Base-by-base conservation (phyloP, 2,329 filamentous ascomycete species). In the Hypoxylon sp. region DNA sequence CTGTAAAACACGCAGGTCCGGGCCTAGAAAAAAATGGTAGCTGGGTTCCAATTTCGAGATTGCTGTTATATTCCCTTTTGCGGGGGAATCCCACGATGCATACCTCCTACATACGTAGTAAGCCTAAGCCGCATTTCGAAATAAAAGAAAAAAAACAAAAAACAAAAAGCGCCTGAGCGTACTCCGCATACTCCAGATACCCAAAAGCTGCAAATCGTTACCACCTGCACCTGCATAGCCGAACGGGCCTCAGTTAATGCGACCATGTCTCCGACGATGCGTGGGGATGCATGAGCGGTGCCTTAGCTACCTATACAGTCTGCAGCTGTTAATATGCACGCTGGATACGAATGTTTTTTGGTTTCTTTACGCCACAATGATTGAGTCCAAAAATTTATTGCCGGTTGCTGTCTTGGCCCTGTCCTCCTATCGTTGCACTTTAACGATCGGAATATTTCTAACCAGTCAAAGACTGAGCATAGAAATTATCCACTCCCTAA, bases 231-330 rank as follows among this genome's bases (percentile, higher is more conserved):
- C 75, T 76, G 76, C 76, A 77, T 76, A 76, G 72, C 75, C 73
- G 73, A 73, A 70, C 62, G 66, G 76, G 75, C 72, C 75, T 75
- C 73, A 66, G 65, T 72, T 71, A 59, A 74, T 78, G 76, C 76
- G 76, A 72, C 76, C 76, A 72, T 73, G 73, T 74, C 71, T 77
- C 76, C 76, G 76, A 77, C 71, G 72, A 73, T 70, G 72, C 73
- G 73, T 74, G 72, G 73, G 73, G 72, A 76, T 74, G 75, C 71
- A 76, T 74, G 66, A 70, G 62, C 68, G 68, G 70, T 72, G 70
- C 70, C 64, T 70, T 73, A 75, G 54, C 57, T 70, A 42, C 58
- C 61, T 54, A 61, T 52, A 48, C 64, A 68, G 67, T 72, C 67
- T 70, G 70, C 71, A 67, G 66, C 29, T 54, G 8, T 37, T 62